Base-by-base conservation (phyloP, 768 basidiomycete genomes). In the Boletus speciosus region DNA sequence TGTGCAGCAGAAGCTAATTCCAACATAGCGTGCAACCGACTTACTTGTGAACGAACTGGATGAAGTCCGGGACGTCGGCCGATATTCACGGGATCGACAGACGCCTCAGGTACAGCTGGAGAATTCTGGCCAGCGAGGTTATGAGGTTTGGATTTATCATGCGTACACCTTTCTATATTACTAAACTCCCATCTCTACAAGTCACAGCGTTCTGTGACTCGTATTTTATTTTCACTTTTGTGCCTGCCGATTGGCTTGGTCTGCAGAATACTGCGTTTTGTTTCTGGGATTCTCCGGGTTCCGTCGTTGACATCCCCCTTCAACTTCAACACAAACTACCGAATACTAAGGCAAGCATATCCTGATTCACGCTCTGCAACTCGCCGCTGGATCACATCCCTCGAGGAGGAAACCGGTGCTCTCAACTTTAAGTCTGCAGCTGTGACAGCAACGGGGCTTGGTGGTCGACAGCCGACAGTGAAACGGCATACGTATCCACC, bases 371-470 rank as follows among this genome's bases (percentile, higher is more conserved):
- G 73, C n/a, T 76, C 80, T 15, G 85, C 82, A 0, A 78, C 82
- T 0, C 90, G 90, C 57, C 77, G 85, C 27, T 93, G 90, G 87
- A 76, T 95, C 16, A 79, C 84, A 21, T 81, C 85, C 31, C 77
- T 94, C 5, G 91, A 95, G 67, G 90, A 93, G 55, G 88, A 91
- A 66, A 92, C 90, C 0, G 90, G 91, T 5, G 90, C 89, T 0
- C 71, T 84, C 15, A 82, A 76, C 51, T 73, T 86, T 41, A 79
- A 79, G 45, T 67, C 71, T 10, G 57, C 65, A 11, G 71, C 73
- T 7, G 62, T 70, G 19, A 66, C 74, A 15, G 69, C 73, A 15
- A 64, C 72, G n/a, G 71, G 72, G 16, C 67, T 76, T 8, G 76
- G 76, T 1, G 70, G 58, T 11, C 71, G 69, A 8, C 80, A 83